Conservation (phyloP, 116 monocot species). For the Posidonia oceanica region DNA sequence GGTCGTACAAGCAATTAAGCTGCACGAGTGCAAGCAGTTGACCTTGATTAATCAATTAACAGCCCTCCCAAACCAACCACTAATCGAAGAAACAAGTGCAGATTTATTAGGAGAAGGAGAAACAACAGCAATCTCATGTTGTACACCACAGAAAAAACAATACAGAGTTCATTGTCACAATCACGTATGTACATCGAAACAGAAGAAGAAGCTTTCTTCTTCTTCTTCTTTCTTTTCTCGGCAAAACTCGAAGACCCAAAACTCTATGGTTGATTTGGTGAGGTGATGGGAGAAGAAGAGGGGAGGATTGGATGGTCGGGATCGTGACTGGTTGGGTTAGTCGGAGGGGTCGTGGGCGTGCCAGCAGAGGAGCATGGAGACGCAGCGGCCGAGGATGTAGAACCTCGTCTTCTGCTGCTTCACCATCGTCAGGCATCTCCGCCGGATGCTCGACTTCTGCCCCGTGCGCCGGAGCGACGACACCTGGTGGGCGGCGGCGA, state of each 20-base stretch:
- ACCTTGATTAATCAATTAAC: not conserved
- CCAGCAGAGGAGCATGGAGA: constrained; percentile 77
- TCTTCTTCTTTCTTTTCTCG: too few relatives aligned
- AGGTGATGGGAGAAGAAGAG: too few relatives aligned
- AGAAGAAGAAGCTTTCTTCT: too few relatives aligned
- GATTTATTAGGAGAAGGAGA: too few relatives aligned
- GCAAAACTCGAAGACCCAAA: too few relatives aligned
- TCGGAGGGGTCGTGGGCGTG: constrained; percentile 36
- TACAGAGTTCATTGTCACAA: too few relatives aligned
- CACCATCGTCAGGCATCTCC: constrained; percentile 42
- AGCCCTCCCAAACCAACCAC: not conserved
- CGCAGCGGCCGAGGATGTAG: constrained; percentile 64
- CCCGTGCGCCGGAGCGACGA: not conserved
- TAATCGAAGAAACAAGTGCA: too few relatives aligned
- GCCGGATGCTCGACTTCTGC: constrained; percentile 17
- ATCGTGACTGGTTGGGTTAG: constrained; percentile 7
- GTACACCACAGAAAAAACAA: too few relatives aligned
- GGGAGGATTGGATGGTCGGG: not conserved
- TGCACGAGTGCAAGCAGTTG: not conserved
- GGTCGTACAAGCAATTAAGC: not conserved
- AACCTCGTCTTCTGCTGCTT: constrained; percentile 79
- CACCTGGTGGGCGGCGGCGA: not conserved
- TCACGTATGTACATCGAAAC: too few relatives aligned
- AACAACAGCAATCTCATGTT: too few relatives aligned
- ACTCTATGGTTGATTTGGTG: too few relatives aligned